A percentile compares a stretch with the other conserved stretches of the same genome.
phyloP scores from a whole-genome alignment of 169 alveolate genomes.

The Cryptosporidium andersoni region DNA sequence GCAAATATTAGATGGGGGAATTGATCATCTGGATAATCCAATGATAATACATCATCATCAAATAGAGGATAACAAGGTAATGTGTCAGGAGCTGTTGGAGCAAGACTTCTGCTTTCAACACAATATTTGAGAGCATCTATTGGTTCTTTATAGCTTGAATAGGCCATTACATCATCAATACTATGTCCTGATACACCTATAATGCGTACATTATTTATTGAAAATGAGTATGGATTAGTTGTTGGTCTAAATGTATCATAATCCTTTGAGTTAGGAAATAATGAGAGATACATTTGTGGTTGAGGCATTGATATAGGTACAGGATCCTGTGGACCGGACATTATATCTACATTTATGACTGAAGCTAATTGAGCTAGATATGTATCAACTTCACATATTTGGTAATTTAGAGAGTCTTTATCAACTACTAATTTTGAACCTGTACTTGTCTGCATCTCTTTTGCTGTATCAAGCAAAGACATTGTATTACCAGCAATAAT shows the following conservation, averaged over 20 bases:
- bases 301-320: conserved; percentile 66
- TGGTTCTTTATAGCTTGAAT: conserved; percentile 16
- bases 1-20: conserved; percentile 65
- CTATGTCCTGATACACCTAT: conserved; percentile 48
- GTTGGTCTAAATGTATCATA: conserved; percentile 37
- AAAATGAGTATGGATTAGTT: conserved; percentile 55
- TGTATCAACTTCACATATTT: conserved; percentile 21
- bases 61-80: conserved; percentile 41
- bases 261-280: conserved; percentile 16
- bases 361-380: conserved; percentile 59
- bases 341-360: conserved; percentile 8
- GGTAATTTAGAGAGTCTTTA: conserved; percentile 25
- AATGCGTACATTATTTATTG: conserved; percentile 14
- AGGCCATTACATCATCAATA: conserved; percentile 16
- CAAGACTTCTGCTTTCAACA: conserved; percentile 37
- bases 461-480: conserved; percentile 45
- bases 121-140: conserved; percentile 67
- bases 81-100: conserved; percentile 60
- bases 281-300: conserved; percentile 40
- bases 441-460: conserved; percentile 49
- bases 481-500: conserved; percentile 56
- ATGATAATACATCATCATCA: conserved; percentile 39
- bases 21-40: conserved; percentile 16
- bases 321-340: conserved; percentile 65
- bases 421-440: conserved; percentile 57